Evolutionary conservation across 768 basidiomycete genomes (phyloP), one percentile per base, ranked within the genome.

Genomic region (Kwoniella dendrophila): DNA sequence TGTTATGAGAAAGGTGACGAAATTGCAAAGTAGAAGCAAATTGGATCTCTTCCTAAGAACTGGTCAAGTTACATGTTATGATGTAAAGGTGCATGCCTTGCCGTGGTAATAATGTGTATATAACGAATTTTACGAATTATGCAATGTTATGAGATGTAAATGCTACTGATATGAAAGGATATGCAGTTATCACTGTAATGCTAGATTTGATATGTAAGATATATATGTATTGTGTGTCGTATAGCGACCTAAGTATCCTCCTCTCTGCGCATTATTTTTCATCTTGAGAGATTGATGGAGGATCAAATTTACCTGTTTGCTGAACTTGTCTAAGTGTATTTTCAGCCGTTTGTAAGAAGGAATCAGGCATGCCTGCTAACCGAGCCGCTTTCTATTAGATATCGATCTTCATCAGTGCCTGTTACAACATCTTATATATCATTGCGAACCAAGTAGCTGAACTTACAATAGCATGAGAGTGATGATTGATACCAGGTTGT

Each of bases 401-500:
- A 18, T 34, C 29, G 22, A n/a, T 0, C 16, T 27, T 34, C 22
- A 30, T 56, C 60, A 47, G 60, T 44, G 7, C 6, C 40, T 26
- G 49, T 26, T 20, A 18, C 20, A 11, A 20, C 4, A 14, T 38
- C 18, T 20, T 11, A 27, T 7, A 2, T 7, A 33, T 8, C 14
- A 26, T 24, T 24, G 12, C 1, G 26, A 44, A 29, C 30, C 27
- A 24, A 14, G 14, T 3, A 36, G 48, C 16, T 14, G 38, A 11
- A 73, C 76, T 66, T 38, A 78, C 77, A 16, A 79, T 79, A 7
- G 78, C 94, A 73, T 96, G 94, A 53, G 92, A 94, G 67, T 94
- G 85, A 57, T 87, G 84, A 77, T 94, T 97, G 54, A 97, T 86
- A 0, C 94, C 94, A 4, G 88, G 87, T 47, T 82, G 81, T 40